phyloP scores from a whole-genome alignment of 2,329 filamentous ascomycete genomes.

The Alternaria sp. region DNA sequence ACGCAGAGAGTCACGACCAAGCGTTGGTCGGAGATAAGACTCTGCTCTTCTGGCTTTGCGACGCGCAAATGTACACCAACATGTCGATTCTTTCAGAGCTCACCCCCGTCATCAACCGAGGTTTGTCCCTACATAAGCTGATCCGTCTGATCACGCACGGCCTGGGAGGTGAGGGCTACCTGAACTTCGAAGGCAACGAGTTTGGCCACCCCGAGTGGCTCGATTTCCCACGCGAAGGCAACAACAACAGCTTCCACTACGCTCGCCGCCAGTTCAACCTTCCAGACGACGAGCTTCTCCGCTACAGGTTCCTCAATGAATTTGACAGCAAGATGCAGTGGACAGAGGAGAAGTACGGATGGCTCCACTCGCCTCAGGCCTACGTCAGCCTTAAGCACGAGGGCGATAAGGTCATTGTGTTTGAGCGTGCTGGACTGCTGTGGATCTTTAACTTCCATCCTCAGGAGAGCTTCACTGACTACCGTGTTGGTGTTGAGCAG shows the following conservation, averaged over 20 bases:
- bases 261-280: constrained; percentile 93
- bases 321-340: constrained; percentile 94
- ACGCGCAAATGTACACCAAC: constrained; percentile 96
- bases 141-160: constrained; percentile 92
- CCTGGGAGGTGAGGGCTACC: constrained; percentile 93
- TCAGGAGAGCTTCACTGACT: constrained; percentile 85
- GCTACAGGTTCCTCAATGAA: constrained; percentile 90
- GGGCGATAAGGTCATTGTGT: constrained; percentile 91
- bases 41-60: constrained; percentile 97
- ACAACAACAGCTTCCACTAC: constrained; percentile 93
- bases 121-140: constrained; percentile 95
- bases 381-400: constrained; percentile 96
- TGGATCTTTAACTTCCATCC: constrained; percentile 98
- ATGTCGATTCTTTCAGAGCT: constrained; percentile 89
- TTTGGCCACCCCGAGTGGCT: constrained; percentile 99
- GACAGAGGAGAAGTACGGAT: constrained; percentile 87
- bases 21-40: constrained; percentile 98
- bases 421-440: constrained; percentile 87
- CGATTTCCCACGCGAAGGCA: constrained; percentile 94
- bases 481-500: constrained; percentile 86
- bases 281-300: constrained; percentile 82
- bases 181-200: constrained; percentile 99
- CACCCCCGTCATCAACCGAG: constrained; percentile 87
- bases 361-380: constrained; percentile 85
- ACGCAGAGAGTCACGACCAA: constrained; percentile 97